Conservation (phyloP, 495 filamentous ascomycete species). For the Podospora comata region DNA sequence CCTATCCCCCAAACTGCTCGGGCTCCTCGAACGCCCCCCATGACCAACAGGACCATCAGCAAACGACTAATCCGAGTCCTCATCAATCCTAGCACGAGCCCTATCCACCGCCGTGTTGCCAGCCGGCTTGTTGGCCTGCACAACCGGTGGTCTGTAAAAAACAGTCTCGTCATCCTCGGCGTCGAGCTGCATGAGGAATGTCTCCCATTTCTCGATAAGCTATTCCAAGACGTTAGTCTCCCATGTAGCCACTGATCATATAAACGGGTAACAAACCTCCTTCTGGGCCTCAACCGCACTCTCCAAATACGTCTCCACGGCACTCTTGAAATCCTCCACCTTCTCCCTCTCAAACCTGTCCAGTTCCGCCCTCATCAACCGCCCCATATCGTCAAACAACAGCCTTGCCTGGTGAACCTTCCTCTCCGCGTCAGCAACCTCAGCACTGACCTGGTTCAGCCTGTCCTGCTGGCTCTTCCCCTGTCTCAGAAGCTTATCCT, state of each 20-base stretch:
- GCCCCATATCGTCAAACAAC: constrained; percentile 96
- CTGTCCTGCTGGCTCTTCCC: constrained; percentile 94
- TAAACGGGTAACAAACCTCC: constrained; percentile 61
- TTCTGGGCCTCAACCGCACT: constrained; percentile 97
- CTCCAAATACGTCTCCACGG: constrained; percentile 95
- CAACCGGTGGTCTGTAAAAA: constrained; percentile 63
- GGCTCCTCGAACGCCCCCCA: neutral
- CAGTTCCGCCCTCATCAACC: constrained; percentile 83
- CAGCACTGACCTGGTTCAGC: constrained; percentile 82
- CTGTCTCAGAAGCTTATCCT: constrained; percentile 89
- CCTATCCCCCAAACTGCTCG: neutral
- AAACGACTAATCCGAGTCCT: constrained; percentile 47
- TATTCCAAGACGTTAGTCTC: constrained; percentile 36
- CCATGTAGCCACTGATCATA: neutral
- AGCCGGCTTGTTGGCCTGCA: constrained; percentile 41
- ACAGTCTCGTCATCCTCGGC: constrained; percentile 83
- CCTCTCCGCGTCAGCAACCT: constrained; percentile 88
- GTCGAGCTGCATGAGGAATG: constrained; percentile 91
- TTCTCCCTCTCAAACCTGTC: constrained; percentile 96
- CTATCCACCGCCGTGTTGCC: constrained; percentile 50
- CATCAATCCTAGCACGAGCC: constrained; percentile 49
- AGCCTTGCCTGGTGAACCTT: constrained; percentile 88
- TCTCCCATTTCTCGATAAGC: constrained; percentile 99
- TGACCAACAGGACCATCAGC: neutral
- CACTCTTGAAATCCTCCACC: constrained; percentile 98